phyloP scores from a whole-genome alignment of 1,139 yeast species.

The Yamadazyma diddensiae region DNA sequence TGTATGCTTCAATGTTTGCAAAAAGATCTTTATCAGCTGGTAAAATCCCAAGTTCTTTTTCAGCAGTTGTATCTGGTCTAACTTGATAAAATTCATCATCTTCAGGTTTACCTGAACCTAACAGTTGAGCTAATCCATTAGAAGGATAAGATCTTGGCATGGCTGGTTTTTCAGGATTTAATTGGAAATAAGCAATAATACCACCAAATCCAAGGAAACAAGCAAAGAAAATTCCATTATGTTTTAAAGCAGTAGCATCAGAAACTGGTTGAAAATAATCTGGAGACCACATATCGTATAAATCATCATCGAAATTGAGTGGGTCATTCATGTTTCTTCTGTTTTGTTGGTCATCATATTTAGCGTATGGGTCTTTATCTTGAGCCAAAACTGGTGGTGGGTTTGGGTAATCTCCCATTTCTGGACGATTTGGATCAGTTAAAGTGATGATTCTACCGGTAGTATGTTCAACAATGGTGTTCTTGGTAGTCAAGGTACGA shows the following conservation, averaged over 20 bases:
- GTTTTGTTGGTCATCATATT: slow-evolving; percentile 79
- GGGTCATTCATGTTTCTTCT: slow-evolving; percentile 79
- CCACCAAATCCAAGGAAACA: slow-evolving; percentile 54
- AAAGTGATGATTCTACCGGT: slow-evolving; percentile 41
- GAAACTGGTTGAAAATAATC: slow-evolving; percentile 64
- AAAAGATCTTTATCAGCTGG: slow-evolving; percentile 28
- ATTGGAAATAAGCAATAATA: slow-evolving; percentile 50
- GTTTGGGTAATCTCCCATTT: slow-evolving; percentile 44
- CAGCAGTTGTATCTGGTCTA: slow-evolving; percentile 41
- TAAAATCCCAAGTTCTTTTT: slow-evolving; percentile 38
- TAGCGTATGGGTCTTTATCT: slow-evolving; percentile 64
- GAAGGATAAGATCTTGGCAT: slow-evolving; percentile 74
- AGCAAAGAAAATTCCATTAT: slow-evolving; percentile 52
- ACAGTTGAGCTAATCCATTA: slow-evolving; percentile 69
- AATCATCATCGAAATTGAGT: slow-evolving; percentile 66
- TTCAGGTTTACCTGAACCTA: slow-evolving; percentile 60
- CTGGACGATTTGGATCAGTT: slow-evolving; percentile 45
- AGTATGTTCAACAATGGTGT: slow-evolving; percentile 40
- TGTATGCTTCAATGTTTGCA: slow-evolving; percentile 31
- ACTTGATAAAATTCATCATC: slow-evolving; percentile 45
- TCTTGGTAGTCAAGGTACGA: slow-evolving; percentile 34
- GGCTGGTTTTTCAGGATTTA: slow-evolving; percentile 75
- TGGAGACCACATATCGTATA: slow-evolving; percentile 85
- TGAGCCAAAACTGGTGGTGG: slow-evolving; percentile 52
- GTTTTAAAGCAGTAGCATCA: slow-evolving; percentile 59